phyloP scores from a whole-genome alignment of 2,329 filamentous ascomycete genomes.

The Metarhizium rileyi region DNA sequence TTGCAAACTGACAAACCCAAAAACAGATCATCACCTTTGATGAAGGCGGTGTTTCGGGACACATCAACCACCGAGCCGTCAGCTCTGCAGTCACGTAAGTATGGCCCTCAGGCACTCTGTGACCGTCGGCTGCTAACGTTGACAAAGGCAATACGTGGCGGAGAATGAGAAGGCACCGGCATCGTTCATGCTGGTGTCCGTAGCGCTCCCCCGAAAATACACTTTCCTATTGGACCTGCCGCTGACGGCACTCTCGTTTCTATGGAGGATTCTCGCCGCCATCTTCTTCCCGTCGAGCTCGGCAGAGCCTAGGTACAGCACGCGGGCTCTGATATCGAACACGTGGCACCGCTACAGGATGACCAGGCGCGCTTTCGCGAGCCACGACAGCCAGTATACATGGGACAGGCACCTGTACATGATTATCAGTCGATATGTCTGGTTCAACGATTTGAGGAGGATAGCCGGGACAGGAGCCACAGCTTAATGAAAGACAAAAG shows the following conservation, averaged over 20 bases:
- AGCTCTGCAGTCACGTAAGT: constrained; percentile 27
- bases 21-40: constrained; percentile 29
- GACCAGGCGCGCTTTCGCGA: constrained; percentile 26
- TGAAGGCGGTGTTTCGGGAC: constrained; percentile 27
- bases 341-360: constrained; percentile 24
- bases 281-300: constrained; percentile 11
- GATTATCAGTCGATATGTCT: constrained; percentile 29
- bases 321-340: constrained; percentile 25
- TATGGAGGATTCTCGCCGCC: constrained; percentile 12
- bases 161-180: constrained; percentile 20
- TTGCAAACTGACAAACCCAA: constrained; percentile 4
- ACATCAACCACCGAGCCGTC: constrained; percentile 30
- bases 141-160: constrained; percentile 17
- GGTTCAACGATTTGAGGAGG: constrained; percentile 24
- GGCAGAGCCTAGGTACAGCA: constrained; percentile 9
- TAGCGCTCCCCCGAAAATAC: constrained; percentile 26
- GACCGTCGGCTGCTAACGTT: background rate
- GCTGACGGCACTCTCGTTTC: constrained; percentile 26
- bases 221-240: constrained; percentile 27
- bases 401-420: constrained; percentile 31
- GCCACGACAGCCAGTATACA: constrained; percentile 29
- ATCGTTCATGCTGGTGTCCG: constrained; percentile 26
- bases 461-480: constrained; percentile 3
- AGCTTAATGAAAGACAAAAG: background rate
- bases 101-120: background rate